Base-by-base conservation (phyloP, 148 eudicot species). In the Cornus kousa region DNA sequence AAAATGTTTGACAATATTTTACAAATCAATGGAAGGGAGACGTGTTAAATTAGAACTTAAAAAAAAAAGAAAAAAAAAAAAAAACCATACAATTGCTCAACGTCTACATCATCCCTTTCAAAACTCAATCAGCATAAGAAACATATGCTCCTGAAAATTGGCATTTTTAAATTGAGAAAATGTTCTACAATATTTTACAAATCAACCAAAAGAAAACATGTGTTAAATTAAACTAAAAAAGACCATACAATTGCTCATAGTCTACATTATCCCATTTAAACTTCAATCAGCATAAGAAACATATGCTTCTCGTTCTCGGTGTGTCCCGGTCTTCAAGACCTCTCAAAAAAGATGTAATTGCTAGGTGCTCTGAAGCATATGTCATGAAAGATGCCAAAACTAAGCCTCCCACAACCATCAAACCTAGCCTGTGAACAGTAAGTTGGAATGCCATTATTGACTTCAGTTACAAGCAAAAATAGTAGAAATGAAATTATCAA, bases 351-450 rank as follows among this genome's bases (percentile, higher is more conserved):
- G 98, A 89, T 75, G 89, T 86, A 59, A 88, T 89, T 2, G 94
- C 88, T 7, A 96, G 93, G 72, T 94, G 99, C 81, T 96, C 98
- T 12, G 99, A 80, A 81, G 98, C 97, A 78, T 92, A 94, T 17
- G 99, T 88, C 97, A 96, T 92, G 87, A 90, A 96, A 28, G 90
- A 91, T 1, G 93, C 94, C 85, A 96, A 83, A 31, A 96, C 68
- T 72, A 96, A 69, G 84, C 98, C 97, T 81, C 92, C 95, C 12
- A 80, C 90, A 69, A 90, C 96, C 95, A 93, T 93, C 87, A 93
- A 82, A 73, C 97, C 97, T 74, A 96, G 83, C 88, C 99, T 96
- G 98, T 59, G 78, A 71, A 23, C 4, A 66, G 31, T 53, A 87
- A 48, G 71, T 4, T 19, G 33, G 46, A 31, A 39, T 6, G 67